Conservation (phyloP, 345 rosid species). For the Mangifera indica region DNA sequence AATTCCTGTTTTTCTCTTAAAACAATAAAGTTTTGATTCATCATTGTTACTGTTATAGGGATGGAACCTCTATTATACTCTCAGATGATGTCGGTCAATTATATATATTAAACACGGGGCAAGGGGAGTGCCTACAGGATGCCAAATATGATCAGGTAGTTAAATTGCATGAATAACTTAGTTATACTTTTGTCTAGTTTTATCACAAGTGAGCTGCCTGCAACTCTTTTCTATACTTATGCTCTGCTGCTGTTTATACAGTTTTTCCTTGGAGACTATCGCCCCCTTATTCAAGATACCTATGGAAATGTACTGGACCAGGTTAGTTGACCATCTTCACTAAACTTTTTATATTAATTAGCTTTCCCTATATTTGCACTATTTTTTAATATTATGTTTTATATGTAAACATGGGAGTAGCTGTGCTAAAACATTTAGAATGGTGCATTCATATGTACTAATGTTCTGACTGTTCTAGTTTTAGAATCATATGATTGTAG, state of each 20-base stretch:
- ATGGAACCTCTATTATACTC: constrained; percentile 92
- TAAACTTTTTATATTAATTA: constrained; percentile 13
- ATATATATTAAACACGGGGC: constrained; percentile 86
- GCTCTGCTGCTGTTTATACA: constrained; percentile 32
- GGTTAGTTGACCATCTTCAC: constrained; percentile 46
- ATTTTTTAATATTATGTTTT: not conserved
- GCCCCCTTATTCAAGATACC: constrained; percentile 84
- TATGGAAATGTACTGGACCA: constrained; percentile 87
- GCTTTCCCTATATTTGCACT: constrained; percentile 7
- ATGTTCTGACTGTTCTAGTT: not conserved
- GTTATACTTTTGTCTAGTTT: constrained; percentile 20
- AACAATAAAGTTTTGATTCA: constrained; percentile 8
- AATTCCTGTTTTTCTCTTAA: constrained; percentile 5
- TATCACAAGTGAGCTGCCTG: not conserved
- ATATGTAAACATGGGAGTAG: not conserved
- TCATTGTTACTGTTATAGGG: constrained; percentile 49
- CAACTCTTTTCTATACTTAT: constrained; percentile 14
- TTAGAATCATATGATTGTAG: not conserved
- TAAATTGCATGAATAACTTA: constrained; percentile 10
- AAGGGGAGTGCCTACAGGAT: constrained; percentile 92
- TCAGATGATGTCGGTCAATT: constrained; percentile 99
- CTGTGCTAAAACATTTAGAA: not conserved
- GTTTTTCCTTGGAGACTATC: constrained; percentile 99
- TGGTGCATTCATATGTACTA: too few species aligned
- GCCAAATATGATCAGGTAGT: constrained; percentile 97